Base-by-base conservation (phyloP, 768 basidiomycete species). In the Naganishia kalamii region DNA sequence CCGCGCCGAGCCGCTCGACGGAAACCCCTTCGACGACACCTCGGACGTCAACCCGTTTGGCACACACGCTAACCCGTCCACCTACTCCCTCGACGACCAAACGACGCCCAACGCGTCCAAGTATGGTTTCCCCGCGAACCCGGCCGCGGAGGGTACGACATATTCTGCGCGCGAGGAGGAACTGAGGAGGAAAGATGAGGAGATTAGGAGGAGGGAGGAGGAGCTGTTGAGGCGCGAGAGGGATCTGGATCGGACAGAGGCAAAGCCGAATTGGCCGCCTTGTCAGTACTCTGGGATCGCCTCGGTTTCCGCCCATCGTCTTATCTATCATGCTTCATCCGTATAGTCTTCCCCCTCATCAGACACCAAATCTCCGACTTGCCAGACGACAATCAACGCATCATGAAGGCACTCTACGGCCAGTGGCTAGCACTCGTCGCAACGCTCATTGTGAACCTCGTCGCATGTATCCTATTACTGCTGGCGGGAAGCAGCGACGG, bases 311-410 rank as follows among this genome's bases (percentile, higher is more conserved):
- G 12, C 57, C 49, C 51, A 59, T 65, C 65, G 62, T 67, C 62
- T 54, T 47, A 51, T 69, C 68, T 60, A 71, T 5, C 32, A 23
- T 23, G n/a, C 15, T 21, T 40, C 46, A 21, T 60, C 33, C 47
- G 29, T 7, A 6, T 78, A 94, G 92, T 92, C 82, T 92, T 86
- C 75, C 94, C 94, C 51, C 81, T 99, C 71, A 87, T 99, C 75
- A 96, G 86, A 81, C 96, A 99, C 79, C 88, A 90, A 64, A 94
- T 97, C 74, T 29, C 60, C 65, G 92, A 92, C 79, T 92, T 97
- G 63, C 92, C 91, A 15, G 86, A 89, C 67, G 83, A 84, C 0
- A 88, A 88, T 63, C 85, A 85, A 68, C 82, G 85, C 4, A 84
- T 92, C 67, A 87, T 97, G 70, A 88, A 87, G 51, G 86, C 90